Percentiles rank a stretch among this genome's conserved stretches.
Evolutionary conservation across 108 stramenopile genomes (phyloP).

Genomic region (Nannochloropsis gaditana): DNA sequence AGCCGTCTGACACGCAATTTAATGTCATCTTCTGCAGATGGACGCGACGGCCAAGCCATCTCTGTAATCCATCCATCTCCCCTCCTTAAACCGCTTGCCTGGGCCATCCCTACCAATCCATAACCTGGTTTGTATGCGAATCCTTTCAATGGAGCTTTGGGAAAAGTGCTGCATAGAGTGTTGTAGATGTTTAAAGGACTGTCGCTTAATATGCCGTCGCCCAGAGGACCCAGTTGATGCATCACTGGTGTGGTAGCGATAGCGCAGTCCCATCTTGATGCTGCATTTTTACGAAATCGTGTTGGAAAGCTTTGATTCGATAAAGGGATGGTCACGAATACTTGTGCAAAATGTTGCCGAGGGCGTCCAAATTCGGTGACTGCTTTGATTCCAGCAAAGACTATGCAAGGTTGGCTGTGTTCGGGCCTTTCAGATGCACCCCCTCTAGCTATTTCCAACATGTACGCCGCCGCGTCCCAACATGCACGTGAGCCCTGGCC

Average conservation of each 20-base stretch:
- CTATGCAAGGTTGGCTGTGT: background rate
- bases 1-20: background rate
- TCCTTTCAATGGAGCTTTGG: background rate
- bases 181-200: background rate
- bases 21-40: background rate
- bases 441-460: background rate
- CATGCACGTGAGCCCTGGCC: background rate
- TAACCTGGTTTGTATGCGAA: background rate
- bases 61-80: background rate
- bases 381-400: background rate
- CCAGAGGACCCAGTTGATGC: background rate
- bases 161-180: background rate
- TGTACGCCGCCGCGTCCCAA: background rate
- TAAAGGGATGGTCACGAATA: background rate
- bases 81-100: background rate
- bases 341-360: background rate
- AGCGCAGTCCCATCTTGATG: background rate
- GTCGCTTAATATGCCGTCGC: slow-evolving; percentile 15
- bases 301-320: background rate
- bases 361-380: too few species aligned
- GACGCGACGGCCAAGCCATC: background rate
- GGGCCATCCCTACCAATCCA: background rate
- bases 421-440: background rate
- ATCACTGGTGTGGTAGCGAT: background rate
- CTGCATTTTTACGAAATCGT: background rate